Evolutionary conservation across 1,284 basidiomycete species (phyloP).

Genomic region (Fomitiporia mediterranea): DNA sequence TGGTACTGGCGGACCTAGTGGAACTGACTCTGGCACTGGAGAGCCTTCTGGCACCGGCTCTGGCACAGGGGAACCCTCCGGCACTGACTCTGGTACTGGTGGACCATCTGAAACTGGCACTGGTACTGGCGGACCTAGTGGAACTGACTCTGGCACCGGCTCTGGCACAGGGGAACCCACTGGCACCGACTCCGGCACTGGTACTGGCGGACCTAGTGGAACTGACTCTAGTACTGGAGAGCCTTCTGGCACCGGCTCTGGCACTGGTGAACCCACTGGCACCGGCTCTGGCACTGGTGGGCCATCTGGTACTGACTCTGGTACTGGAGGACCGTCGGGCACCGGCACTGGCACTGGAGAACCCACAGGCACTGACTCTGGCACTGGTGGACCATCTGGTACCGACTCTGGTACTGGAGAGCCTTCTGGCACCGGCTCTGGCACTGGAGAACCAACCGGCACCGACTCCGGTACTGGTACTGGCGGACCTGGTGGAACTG

Average conservation of each 20-base stretch:
- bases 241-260: too few relatives aligned
- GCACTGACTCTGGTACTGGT: too few relatives aligned
- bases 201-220: too few relatives aligned
- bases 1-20: not conserved
- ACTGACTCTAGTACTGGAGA: too few relatives aligned
- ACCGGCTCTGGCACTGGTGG: not conserved
- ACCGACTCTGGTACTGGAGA: not conserved
- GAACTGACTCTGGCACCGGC: not conserved
- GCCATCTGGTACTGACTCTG: too few relatives aligned
- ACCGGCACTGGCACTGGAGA: too few relatives aligned
- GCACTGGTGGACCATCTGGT: not conserved
- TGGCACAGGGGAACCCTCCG: too few relatives aligned
- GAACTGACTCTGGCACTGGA: not conserved
- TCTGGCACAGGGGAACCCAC: not conserved
- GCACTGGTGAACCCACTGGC: not conserved
- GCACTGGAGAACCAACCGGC: not conserved
- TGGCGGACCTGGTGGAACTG: too few relatives aligned
- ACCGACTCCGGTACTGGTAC: not conserved
- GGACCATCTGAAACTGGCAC: too few relatives aligned
- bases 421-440: not conserved
- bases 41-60: not conserved
- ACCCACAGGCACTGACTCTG: not conserved
- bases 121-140: not conserved
- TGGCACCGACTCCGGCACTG: not conserved
- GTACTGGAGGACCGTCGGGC: too few relatives aligned